Evolutionary conservation across 495 filamentous ascomycete species (phyloP), one percentile per base, ranked within the genome.

Genomic region (Mycothermus thermophilus): DNA sequence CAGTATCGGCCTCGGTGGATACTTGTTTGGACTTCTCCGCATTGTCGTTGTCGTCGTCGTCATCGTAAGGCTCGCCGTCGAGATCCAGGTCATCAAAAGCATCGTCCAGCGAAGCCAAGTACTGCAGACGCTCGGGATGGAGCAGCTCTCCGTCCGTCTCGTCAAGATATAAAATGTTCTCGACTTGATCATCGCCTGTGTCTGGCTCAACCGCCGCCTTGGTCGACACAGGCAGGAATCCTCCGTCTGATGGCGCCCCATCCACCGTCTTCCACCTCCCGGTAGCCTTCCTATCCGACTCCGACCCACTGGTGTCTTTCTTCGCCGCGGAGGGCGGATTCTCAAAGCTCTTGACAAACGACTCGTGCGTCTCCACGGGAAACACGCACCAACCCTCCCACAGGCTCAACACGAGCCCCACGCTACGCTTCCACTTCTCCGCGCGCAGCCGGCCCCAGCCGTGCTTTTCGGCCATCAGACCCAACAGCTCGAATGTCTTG

Each of bases 321-420:
- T 61, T 63, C 2, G 71, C 6, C 22, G 22, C 70, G 13, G 75
- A 53, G 4, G 82, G 80, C 26, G 83, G 80, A 38, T 80, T 78
- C 25, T 77, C 70, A 41, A 96, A 95, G 6, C 71, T 70, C 30
- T 69, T 51, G 25, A 68, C 68, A 43, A 96, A 86, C 33, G 74
- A 62, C 41, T 82, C 77, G 39, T 87, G 80, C 21, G 72, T 75
- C 14, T 74, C 69, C 27, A 79, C 71, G 2, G 79, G 74, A 47
- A 97, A 97, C 7, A 87, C 79, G 46, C 77, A 82, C 82, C 82
- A 88, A 1, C 75, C 77, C 58, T 93, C 84, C 90, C 90, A 97
- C 28, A 86, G 52, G 12, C 69, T 66, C 7, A 97, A 52, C 11
- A 95, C 67, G 8, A 69, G 57, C 1, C 72, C 72, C 5, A 97